A percentile compares a stretch with the other conserved stretches of the same genome.
phyloP scores from a whole-genome alignment of 345 rosid genomes.

The Heritiera fomes region DNA sequence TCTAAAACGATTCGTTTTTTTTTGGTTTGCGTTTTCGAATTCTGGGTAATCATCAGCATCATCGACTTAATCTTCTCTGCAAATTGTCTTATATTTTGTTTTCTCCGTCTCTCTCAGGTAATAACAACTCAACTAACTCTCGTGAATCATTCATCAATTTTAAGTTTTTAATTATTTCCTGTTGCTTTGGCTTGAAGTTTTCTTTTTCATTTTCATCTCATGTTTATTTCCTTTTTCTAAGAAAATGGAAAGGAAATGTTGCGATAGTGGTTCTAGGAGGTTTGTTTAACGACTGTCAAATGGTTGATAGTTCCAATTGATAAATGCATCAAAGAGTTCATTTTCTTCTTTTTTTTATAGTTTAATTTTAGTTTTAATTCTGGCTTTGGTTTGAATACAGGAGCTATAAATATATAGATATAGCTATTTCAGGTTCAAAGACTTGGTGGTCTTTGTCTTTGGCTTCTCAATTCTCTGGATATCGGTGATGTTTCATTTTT shows the following conservation, averaged over 20 bases:
- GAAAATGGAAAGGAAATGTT: neutral
- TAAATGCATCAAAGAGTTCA: slow-evolving; percentile 1
- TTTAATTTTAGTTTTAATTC: neutral
- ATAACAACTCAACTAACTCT: slow-evolving; percentile 18
- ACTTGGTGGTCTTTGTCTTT: neutral
- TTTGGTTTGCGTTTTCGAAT: neutral
- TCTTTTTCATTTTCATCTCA: neutral
- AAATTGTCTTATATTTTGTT: neutral
- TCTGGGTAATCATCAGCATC: neutral
- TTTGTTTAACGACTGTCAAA: slow-evolving; percentile 21
- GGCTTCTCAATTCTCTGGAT: neutral
- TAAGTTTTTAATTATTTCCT: neutral
- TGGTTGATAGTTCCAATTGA: slow-evolving; percentile 12
- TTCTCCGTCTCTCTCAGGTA: neutral
- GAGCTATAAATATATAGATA: neutral
- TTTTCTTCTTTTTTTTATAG: neutral
- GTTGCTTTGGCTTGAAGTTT: slow-evolving; percentile 29
- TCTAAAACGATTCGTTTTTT: slow-evolving; percentile 18
- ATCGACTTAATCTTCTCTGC: slow-evolving; percentile 11
- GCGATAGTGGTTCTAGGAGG: neutral
- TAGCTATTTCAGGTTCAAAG: neutral
- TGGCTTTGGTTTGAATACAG: slow-evolving; percentile 18
- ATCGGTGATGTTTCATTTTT: neutral
- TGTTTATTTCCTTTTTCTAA: neutral
- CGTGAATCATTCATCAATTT: neutral